A percentile compares a stretch with the other conserved stretches of the same genome.
Evolutionary conservation across 768 basidiomycete species (phyloP).

Genomic region (Lyophyllum shimeji): DNA sequence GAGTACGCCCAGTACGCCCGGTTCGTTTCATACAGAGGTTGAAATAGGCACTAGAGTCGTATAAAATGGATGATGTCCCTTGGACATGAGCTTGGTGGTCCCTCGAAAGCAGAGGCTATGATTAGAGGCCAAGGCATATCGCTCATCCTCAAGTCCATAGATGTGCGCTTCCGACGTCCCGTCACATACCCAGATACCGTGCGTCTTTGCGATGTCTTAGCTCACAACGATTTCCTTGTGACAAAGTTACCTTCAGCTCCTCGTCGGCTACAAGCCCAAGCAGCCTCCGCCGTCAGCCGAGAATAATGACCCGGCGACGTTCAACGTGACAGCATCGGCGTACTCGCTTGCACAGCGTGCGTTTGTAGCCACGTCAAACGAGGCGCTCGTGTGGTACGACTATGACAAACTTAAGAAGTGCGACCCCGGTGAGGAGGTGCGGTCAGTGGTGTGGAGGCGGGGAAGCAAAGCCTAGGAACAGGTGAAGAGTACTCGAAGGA

Average conservation of each 20-base stretch:
- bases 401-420: slow-evolving; percentile 67
- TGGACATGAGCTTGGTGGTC: slow-evolving; percentile 60
- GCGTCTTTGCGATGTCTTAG: slow-evolving; percentile 23
- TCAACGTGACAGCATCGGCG: slow-evolving; percentile 52
- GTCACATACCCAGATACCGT: slow-evolving; percentile 80
- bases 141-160: slow-evolving; percentile 71
- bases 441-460: slow-evolving; percentile 31
- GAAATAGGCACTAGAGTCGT: slow-evolving; percentile 48
- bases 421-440: slow-evolving; percentile 53
- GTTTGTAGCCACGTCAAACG: slow-evolving; percentile 65
- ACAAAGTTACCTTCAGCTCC: slow-evolving; percentile 39
- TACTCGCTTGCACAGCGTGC: slow-evolving; percentile 65
- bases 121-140: slow-evolving; percentile 65
- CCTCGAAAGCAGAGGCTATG: slow-evolving; percentile 53
- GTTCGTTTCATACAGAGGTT: neutral
- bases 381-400: slow-evolving; percentile 76
- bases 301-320: slow-evolving; percentile 37
- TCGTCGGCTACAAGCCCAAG: slow-evolving; percentile 61
- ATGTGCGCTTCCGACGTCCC: slow-evolving; percentile 65
- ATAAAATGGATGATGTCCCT: slow-evolving; percentile 66
- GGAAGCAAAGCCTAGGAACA: slow-evolving; percentile 3
- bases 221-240: slow-evolving; percentile 18
- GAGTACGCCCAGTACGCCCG: slow-evolving; percentile 22
- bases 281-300: slow-evolving; percentile 9
- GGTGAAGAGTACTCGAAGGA: neutral